Conservation (phyloP, 1,284 basidiomycete species). For the Leccinum angustisporum region DNA sequence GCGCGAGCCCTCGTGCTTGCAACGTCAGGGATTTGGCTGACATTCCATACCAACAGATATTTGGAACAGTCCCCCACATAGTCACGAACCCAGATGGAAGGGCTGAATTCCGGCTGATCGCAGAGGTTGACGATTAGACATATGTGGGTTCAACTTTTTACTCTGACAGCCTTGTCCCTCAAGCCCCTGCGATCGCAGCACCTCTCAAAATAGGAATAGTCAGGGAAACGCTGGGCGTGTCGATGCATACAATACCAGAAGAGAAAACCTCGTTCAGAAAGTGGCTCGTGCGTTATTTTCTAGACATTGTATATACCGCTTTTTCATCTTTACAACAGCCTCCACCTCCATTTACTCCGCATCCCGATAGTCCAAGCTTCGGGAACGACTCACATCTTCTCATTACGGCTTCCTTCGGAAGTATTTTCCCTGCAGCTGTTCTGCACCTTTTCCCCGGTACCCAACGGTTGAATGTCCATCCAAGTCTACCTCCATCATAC, state of each 20-base stretch:
- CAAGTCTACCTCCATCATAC: constrained; percentile 86
- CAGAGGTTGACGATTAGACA: constrained; percentile 30
- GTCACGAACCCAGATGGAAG: constrained; percentile 50
- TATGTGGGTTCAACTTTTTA: constrained; percentile 21
- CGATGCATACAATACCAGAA: constrained; percentile 59
- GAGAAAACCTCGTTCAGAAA: constrained; percentile 53
- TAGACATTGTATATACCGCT: constrained; percentile 16
- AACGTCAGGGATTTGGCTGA: constrained; percentile 11
- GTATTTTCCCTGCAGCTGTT: constrained; percentile 64
- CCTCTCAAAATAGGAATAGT: constrained; percentile 40
- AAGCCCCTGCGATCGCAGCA: constrained; percentile 16
- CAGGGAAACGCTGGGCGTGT: constrained; percentile 42
- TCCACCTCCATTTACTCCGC: constrained; percentile 31
- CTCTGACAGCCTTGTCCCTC: constrained; percentile 1
- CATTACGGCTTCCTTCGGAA: constrained; percentile 91
- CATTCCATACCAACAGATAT: constrained; percentile 22
- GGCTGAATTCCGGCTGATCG: constrained; percentile 29
- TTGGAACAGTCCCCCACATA: constrained; percentile 32
- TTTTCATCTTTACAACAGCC: constrained; percentile 24
- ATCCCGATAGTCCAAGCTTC: constrained; percentile 31
- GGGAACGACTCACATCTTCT: constrained; percentile 54
- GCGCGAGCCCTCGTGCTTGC: background rate
- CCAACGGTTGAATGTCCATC: constrained; percentile 88
- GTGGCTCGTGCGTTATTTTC: constrained; percentile 46
- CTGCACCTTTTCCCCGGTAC: constrained; percentile 53